phyloP scores from a whole-genome alignment of 305 asterid genomes.

The Fraxinus sp. region DNA sequence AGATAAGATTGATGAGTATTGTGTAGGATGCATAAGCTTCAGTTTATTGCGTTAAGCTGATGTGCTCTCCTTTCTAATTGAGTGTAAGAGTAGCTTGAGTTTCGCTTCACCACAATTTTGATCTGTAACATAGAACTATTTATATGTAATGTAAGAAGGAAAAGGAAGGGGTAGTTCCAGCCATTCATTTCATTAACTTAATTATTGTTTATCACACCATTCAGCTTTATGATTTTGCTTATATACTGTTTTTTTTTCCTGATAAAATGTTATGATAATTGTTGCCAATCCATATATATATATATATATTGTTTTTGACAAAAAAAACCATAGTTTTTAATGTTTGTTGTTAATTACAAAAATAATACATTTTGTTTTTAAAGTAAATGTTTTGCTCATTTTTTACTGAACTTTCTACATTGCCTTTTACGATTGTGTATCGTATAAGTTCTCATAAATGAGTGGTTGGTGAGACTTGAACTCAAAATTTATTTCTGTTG shows the following conservation, averaged over 20 bases:
- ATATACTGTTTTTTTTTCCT: neutral
- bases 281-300: neutral
- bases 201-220: neutral
- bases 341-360: too few relatives aligned
- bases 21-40: conserved; percentile 17
- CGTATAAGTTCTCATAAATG: too few relatives aligned
- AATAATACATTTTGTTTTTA: too few relatives aligned
- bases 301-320: neutral
- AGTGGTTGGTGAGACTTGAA: too few relatives aligned
- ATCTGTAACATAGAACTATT: conserved; percentile 45
- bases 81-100: conserved; percentile 27
- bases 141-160: conserved; percentile 35
- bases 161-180: conserved; percentile 26
- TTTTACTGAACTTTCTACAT: too few relatives aligned
- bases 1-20: conserved; percentile 19
- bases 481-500: too few relatives aligned
- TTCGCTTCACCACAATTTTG: conserved; percentile 42
- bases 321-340: too few relatives aligned
- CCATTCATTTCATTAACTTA: conserved; percentile 33
- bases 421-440: too few relatives aligned
- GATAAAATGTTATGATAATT: neutral
- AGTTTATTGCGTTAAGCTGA: conserved; percentile 16
- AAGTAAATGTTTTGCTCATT: too few relatives aligned
- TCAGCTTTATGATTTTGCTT: conserved; percentile 15
- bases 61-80: conserved; percentile 20